Percentiles rank a stretch among this genome's conserved stretches.
phyloP scores from a whole-genome alignment of 345 rosid species.

The Crucihimalaya himalaica region DNA sequence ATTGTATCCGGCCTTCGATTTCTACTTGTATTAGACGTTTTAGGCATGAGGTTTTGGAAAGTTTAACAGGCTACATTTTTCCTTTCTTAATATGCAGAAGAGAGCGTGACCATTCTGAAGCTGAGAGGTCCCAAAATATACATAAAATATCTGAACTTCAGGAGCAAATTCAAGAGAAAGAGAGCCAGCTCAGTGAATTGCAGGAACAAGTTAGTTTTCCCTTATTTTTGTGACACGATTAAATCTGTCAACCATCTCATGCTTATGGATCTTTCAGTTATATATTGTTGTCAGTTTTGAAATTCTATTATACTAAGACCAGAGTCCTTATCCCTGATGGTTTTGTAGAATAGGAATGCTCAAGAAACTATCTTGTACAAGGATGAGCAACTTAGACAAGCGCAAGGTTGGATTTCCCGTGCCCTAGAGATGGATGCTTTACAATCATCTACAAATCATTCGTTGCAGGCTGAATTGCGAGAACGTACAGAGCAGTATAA shows the following conservation, averaged over 20 bases:
- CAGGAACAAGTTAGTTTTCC: slow-evolving; percentile 79
- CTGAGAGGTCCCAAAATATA: slow-evolving; percentile 81
- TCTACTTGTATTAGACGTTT: background rate
- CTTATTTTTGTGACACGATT: background rate
- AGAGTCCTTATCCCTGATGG: slow-evolving; percentile 27
- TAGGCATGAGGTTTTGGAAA: background rate
- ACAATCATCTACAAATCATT: slow-evolving; percentile 71
- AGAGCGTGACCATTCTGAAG: slow-evolving; percentile 97
- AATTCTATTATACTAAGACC: background rate
- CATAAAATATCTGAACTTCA: slow-evolving; percentile 85
- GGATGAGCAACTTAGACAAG: slow-evolving; percentile 86
- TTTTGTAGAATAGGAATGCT: slow-evolving; percentile 80
- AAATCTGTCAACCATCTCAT: background rate
- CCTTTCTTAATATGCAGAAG: slow-evolving; percentile 55
- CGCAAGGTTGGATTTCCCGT: slow-evolving; percentile 78
- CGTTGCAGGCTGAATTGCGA: slow-evolving; percentile 76
- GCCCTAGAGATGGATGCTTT: slow-evolving; percentile 87
- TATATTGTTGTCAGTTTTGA: slow-evolving; percentile 3
- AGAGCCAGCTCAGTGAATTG: slow-evolving; percentile 77
- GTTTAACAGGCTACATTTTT: background rate
- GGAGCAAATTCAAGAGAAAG: slow-evolving; percentile 90
- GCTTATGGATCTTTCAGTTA: slow-evolving; percentile 16
- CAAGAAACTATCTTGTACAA: slow-evolving; percentile 80
- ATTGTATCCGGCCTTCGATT: background rate
- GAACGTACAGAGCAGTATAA: slow-evolving; percentile 87